Base-by-base conservation (phyloP, 1,284 basidiomycete species). In the Earliella scabrosa region DNA sequence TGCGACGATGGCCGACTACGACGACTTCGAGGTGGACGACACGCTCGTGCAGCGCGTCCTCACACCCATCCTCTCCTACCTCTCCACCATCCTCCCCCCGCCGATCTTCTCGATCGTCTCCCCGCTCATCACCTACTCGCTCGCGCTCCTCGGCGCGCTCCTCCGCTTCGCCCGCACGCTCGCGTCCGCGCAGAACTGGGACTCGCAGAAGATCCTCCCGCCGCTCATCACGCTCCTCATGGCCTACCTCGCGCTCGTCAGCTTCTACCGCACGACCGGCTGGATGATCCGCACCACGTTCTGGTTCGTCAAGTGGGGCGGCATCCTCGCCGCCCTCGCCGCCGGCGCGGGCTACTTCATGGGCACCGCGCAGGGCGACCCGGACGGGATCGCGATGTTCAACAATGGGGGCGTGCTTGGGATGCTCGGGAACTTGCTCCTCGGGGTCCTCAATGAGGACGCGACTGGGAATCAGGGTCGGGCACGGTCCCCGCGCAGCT, bases 221-320 rank as follows among this genome's bases (percentile, higher is more conserved):
- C 88, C 90, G 0, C 71, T 92, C 66, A 83, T 93, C 65, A 87
- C 81, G 51, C 68, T 92, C 27, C 71, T 92, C 49, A 79, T 81
- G 3, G 86, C 87, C 10, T 93, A 92, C 71, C 77, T 91, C 60
- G 88, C 88, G 2, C 77, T 92, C 20, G 60, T 85, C 53, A 90
- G 84, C 66, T 71, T 90, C 54, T 90, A 91, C 72, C 84, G 88
- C 52, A 90, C 91, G 4, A 85, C 89, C 14, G 80, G 78, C 20
- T 92, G 87, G 85, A 79, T 88, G 65, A 71, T 92, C 60, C 80
- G 87, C 56, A 83, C 82, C 31, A 75, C 72, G 14, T 69, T 91
- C 63, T 89, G 82, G 76, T 79, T 90, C 66, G 67, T 87, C 63
- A 93, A 93, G 71, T 92, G 90, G 89, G 87, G 86, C 21, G 72